A percentile compares a stretch with the other conserved stretches of the same genome.
Evolutionary conservation across 345 rosid genomes (phyloP).

Genomic region (Sonneratia caseolaris): DNA sequence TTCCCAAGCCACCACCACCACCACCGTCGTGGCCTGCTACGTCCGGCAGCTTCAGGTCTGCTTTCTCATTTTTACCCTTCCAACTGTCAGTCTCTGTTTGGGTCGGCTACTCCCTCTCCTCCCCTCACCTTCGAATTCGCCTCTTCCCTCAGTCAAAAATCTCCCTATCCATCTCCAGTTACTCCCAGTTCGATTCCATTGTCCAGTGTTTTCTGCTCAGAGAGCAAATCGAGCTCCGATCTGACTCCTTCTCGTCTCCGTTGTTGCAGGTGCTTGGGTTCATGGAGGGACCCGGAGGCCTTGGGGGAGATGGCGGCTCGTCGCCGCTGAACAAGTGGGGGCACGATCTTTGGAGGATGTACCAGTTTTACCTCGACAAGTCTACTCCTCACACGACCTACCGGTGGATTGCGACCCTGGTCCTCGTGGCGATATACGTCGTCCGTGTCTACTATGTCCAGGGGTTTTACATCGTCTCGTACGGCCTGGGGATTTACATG

Average conservation of each 20-base stretch:
- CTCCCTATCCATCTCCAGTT: not conserved
- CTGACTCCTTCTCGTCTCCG: not conserved
- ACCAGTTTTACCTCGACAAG: slow-evolving; percentile 83
- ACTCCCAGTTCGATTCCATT: not conserved
- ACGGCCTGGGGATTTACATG: slow-evolving; percentile 90
- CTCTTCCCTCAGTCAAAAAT: too few relatives aligned
- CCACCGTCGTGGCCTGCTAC: too few relatives aligned
- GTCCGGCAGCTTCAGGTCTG: not conserved
- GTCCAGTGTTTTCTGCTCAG: not conserved
- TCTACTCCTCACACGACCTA: slow-evolving; percentile 66
- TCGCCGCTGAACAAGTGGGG: slow-evolving; percentile 62
- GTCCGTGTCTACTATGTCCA: slow-evolving; percentile 61
- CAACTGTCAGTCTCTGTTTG: not conserved
- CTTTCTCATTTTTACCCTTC: not conserved
- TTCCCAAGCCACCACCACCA: too few relatives aligned
- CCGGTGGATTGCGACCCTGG: slow-evolving; percentile 81
- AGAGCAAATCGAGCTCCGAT: not conserved
- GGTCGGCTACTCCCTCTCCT: slow-evolving; percentile 2
- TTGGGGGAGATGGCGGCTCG: slow-evolving; percentile 28
- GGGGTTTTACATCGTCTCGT: slow-evolving; percentile 81
- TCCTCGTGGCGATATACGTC: slow-evolving; percentile 38
- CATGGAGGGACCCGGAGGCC: slow-evolving; percentile 74
- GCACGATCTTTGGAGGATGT: slow-evolving; percentile 62
- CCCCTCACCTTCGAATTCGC: not conserved
- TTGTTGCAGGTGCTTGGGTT: slow-evolving; percentile 3